Conservation (phyloP, 2,329 filamentous ascomycete species). For the Aspergillus sp. region DNA sequence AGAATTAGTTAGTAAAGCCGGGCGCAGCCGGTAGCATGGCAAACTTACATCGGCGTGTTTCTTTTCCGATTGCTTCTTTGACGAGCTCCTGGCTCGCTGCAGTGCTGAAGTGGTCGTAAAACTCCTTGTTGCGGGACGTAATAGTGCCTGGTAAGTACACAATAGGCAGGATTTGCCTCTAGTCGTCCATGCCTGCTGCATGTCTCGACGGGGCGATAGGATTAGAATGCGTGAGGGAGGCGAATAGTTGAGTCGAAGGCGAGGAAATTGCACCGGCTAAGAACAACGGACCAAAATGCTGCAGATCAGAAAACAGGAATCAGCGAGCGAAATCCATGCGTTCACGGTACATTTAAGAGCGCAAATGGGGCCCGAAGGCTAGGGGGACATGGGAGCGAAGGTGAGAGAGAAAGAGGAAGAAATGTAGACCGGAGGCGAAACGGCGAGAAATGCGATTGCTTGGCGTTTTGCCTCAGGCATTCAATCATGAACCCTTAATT, state of each 20-base stretch:
- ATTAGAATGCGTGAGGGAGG: neutral
- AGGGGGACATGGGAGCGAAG: too few relatives aligned
- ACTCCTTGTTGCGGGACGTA: slow-evolving; percentile 27
- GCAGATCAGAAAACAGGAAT: neutral
- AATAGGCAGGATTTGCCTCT: slow-evolving; percentile 42
- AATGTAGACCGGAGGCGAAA: too few relatives aligned
- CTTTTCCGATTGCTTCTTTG: slow-evolving; percentile 12
- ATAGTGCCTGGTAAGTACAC: slow-evolving; percentile 37
- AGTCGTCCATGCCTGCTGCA: slow-evolving; percentile 43
- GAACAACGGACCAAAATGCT: neutral
- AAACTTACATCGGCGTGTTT: slow-evolving; percentile 2
- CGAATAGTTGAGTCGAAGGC: neutral
- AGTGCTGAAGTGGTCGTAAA: slow-evolving; percentile 33
- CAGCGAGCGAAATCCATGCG: neutral
- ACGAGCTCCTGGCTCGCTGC: slow-evolving; percentile 15
- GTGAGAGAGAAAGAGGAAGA: too few relatives aligned
- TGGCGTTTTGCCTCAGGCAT: too few relatives aligned
- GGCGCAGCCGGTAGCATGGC: neutral
- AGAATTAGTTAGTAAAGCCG: neutral
- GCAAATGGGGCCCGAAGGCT: too few relatives aligned
- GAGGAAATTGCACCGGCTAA: neutral
- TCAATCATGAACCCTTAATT: too few relatives aligned
- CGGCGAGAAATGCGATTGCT: too few relatives aligned
- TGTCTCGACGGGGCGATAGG: slow-evolving; percentile 23
- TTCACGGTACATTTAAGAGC: too few relatives aligned